Conservation (phyloP, 768 basidiomycete genomes). For the Cubamyces sp. region DNA sequence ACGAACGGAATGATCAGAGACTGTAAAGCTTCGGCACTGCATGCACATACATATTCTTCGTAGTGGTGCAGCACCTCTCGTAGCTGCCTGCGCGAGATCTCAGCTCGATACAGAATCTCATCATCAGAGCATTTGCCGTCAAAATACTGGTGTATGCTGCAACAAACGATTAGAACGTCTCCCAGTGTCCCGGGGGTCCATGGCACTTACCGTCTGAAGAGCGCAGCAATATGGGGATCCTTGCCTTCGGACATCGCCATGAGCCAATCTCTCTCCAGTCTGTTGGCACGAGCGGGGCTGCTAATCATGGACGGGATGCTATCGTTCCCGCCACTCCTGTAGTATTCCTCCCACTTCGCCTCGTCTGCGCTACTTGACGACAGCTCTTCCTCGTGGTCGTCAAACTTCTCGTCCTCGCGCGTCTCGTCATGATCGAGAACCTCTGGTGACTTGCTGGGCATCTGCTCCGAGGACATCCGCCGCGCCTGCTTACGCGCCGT, state of each 20-base stretch:
- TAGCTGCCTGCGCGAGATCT: constrained; percentile 82
- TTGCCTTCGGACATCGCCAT: constrained; percentile 89
- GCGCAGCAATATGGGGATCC: constrained; percentile 64
- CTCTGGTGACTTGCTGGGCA: constrained; percentile 21
- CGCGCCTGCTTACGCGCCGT: constrained; percentile 50
- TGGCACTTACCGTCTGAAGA: constrained; percentile 74
- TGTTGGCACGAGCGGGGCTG: constrained; percentile 82
- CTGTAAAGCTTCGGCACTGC: neutral
- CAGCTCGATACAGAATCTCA: constrained; percentile 89
- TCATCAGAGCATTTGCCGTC: constrained; percentile 92
- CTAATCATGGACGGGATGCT: constrained; percentile 69
- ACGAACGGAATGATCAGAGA: constrained; percentile 5
- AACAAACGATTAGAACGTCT: neutral
- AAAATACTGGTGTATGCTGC: constrained; percentile 89
- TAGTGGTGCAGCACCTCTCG: constrained; percentile 84
- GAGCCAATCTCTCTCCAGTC: constrained; percentile 81
- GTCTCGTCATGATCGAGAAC: constrained; percentile 24
- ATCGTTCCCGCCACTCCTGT: constrained; percentile 45
- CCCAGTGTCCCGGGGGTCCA: neutral
- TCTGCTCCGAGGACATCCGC: constrained; percentile 42
- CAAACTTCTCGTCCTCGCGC: constrained; percentile 34
- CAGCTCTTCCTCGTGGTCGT: constrained; percentile 29
- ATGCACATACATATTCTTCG: constrained; percentile 76
- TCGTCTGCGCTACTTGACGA: constrained; percentile 39
- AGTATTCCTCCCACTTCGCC: constrained; percentile 40